A percentile compares a stretch with the other conserved stretches of the same genome.
These are phyloP conservation scores for Naganishia onofrii DNA, from an alignment of 768 basidiomycete genomes.

Conservation along the genomic window DNA sequence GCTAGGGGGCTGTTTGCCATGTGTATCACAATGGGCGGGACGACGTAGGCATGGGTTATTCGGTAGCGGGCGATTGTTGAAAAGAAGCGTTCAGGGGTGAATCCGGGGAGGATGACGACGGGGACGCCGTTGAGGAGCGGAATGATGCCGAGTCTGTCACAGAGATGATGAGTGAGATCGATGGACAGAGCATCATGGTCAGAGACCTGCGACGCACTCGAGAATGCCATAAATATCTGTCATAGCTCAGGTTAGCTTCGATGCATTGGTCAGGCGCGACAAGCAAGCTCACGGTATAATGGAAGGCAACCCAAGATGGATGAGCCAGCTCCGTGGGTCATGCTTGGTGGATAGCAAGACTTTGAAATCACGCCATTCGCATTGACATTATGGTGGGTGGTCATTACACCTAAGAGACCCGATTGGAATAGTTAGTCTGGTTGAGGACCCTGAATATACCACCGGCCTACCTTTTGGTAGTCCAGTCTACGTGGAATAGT, in stretches of 20 bases:
- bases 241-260: background rate
- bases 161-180: background rate
- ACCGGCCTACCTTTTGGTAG: slow-evolving; percentile 42
- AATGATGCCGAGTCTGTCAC: slow-evolving; percentile 38
- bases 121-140: slow-evolving; percentile 47
- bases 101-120: slow-evolving; percentile 58
- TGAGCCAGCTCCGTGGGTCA: slow-evolving; percentile 62
- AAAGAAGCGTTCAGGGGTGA: slow-evolving; percentile 70
- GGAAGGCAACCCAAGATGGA: slow-evolving; percentile 62
- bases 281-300: background rate
- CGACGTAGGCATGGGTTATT: slow-evolving; percentile 55
- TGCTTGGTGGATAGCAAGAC: slow-evolving; percentile 57
- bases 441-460: too few species aligned
- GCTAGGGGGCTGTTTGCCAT: slow-evolving; percentile 66
- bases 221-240: slow-evolving; percentile 30
- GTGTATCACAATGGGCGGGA: slow-evolving; percentile 76
- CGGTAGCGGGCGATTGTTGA: slow-evolving; percentile 65
- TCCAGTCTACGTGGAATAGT: slow-evolving; percentile 36
- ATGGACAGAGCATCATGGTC: too few species aligned
- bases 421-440: background rate
- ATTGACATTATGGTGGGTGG: slow-evolving; percentile 59
- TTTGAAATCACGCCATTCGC: slow-evolving; percentile 55
- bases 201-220: slow-evolving; percentile 4
- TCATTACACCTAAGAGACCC: slow-evolving; percentile 41
- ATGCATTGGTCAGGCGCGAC: slow-evolving; percentile 18